These are phyloP conservation scores for Infundibulicybe gibba DNA, from an alignment of 768 basidiomycete species.

Conservation along the genomic window DNA sequence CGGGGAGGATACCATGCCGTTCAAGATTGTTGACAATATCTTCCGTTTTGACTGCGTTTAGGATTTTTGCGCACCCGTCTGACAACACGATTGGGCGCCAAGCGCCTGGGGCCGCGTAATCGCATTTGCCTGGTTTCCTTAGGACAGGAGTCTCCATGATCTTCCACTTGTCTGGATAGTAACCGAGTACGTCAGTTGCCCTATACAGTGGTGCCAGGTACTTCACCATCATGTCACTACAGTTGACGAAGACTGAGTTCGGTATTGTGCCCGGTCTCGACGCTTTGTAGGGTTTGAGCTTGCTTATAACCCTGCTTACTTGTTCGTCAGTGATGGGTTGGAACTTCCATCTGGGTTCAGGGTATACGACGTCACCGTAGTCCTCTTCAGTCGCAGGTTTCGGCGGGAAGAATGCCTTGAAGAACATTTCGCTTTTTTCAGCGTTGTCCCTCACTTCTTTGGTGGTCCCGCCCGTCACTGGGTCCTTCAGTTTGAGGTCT, in stretches of 20 bases:
- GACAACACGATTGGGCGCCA: conserved; percentile 33
- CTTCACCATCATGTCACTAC: conserved; percentile 3
- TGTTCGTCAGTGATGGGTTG: background rate
- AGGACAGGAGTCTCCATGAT: conserved; percentile 22
- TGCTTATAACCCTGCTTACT: conserved; percentile 6
- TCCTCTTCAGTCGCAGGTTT: conserved; percentile 6
- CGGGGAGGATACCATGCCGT: conserved; percentile 25
- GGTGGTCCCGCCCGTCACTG: background rate
- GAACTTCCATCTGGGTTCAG: conserved; percentile 2
- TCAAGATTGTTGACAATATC: conserved; percentile 21
- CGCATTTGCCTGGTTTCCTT: conserved; percentile 29
- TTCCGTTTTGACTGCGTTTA: conserved; percentile 15
- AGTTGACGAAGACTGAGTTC: conserved; percentile 17
- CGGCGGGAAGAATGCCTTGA: conserved; percentile 12
- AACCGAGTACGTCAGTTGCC: conserved; percentile 20
- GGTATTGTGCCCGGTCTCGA: conserved; percentile 16
- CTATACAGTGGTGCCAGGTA: conserved; percentile 15
- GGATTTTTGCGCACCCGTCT: conserved; percentile 24
- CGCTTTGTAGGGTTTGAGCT: conserved; percentile 22
- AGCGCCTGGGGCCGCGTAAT: conserved; percentile 27
- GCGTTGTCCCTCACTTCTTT: conserved; percentile 2
- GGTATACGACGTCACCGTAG: background rate
- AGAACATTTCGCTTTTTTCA: conserved; percentile 1
- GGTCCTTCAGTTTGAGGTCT: background rate
- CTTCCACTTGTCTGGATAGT: conserved; percentile 24